Evolutionary conservation across 495 filamentous ascomycete genomes (phyloP), one percentile per base, ranked within the genome.

Genomic region (Trichodelitschia bisporula): DNA sequence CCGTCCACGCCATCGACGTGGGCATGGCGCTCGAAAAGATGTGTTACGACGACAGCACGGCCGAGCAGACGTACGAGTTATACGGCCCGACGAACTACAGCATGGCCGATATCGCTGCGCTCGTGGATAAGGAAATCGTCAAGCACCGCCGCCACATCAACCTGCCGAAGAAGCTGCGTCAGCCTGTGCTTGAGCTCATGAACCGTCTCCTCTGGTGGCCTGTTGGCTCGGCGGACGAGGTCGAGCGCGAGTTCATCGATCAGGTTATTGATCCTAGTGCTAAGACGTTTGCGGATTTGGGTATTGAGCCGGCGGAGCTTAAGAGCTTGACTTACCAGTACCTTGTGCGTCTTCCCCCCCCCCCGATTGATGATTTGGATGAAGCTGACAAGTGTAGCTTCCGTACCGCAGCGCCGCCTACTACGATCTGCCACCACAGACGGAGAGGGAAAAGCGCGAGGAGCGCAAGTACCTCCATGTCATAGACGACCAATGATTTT

Each of bases 381-480:
- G 6, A 32, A 4, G 6, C 33, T 5, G 28, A 21, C 15, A 15
- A 10, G n/a, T 23, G 37, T 42, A 86, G 78, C 68, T 80, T 69
- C 68, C 65, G 47, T 90, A 77, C 58, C 72, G 83, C 45, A 77
- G 71, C 46, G 58, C 69, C 11, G 57, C 67, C 32, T 82, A 68
- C 62, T 93, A 83, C 56, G 83, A 95, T 47, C 60, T 93, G 39
- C 89, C 86, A 13, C 84, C 89, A 19, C 68, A 77, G 43, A 92
- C 84, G 12, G 82, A 92, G 63, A 73, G 71, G 46, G 86, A 99
- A 64, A 82, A 68, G 60, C 63, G 62, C 43, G 84, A 93, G 50
- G 84, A 99, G 54, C 84, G 65, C 65, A 83, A 91, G 62, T 99
- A 84, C 51, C 47, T 95, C 48, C 89, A 95, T 46, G 77, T 95